Base-by-base conservation (phyloP, 164 flowering plant genomes). In the Aristolochia fimbriata region DNA sequence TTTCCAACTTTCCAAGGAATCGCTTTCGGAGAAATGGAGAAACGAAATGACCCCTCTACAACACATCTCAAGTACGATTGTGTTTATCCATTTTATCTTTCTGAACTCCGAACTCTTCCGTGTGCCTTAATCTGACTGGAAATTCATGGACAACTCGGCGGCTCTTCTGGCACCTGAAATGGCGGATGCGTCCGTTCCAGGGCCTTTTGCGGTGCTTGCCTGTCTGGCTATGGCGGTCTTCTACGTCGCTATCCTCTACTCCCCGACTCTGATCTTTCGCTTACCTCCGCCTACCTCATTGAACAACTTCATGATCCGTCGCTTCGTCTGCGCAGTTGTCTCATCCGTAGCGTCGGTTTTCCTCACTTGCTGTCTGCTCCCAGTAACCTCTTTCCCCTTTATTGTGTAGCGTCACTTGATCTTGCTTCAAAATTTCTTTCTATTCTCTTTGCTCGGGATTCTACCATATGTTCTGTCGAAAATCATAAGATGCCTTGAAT, bases 161-260 rank as follows among this genome's bases (percentile, higher is more conserved):
- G 21, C 20, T 27, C 45, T 30, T 25, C 41, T 30, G 50, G n/a
- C 70, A 30, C 14, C 24, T 50, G 54, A 56, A 25, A 63, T 43
- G 63, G 76, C 47, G 14, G 66, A 57, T 13, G 74, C 58, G 11
- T 60, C 67, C 10, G 53, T 86, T 4, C 67, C 92, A 25, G 77
- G 65, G 46, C 22, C 78, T 27, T 63, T 64, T 21, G 95, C 92
- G 22, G 74, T 85, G 59, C 16, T 64, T 13, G 83, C 86, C 4
- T 91, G 91, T 69, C 51, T 72, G 11, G 68, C 83, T 27, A 77
- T 91, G 91, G 75, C 95, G 0, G 16, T 83, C 19, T 73, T 87
- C 56, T 94, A 88, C 73, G 97, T 94, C 17, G 86, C 81, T 14
- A 70, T 87, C 45, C 91, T 94, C 48, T 81, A 94, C 65, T 73